These are phyloP conservation scores for Iris macrosiphon DNA, from an alignment of 106 monocot species.

Conservation along the genomic window DNA sequence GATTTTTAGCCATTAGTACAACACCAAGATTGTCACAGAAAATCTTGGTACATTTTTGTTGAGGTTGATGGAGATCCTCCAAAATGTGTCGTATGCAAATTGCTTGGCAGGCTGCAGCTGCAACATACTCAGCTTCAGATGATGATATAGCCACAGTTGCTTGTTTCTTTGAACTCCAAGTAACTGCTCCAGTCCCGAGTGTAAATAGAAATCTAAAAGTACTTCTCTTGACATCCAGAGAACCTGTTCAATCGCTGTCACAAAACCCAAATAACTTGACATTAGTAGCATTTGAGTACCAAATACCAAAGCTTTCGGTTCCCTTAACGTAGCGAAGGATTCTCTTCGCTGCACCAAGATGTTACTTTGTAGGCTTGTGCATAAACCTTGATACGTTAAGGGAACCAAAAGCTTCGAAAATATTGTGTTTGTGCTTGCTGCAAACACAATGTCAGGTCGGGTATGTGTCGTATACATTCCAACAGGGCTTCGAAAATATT, in stretches of 20 bases:
- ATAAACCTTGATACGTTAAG: neutral
- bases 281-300: neutral
- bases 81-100: neutral
- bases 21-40: neutral
- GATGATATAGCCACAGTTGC: neutral
- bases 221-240: neutral
- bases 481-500: too few species aligned
- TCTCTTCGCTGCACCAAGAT: neutral
- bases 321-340: neutral
- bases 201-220: neutral
- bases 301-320: neutral
- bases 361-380: neutral
- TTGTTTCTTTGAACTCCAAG: conserved; percentile 2
- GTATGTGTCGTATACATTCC: too few species aligned
- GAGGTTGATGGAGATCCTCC: neutral
- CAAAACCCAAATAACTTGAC: neutral
- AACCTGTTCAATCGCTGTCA: neutral
- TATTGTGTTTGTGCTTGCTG: too few species aligned
- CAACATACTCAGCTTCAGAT: neutral
- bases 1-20: neutral
- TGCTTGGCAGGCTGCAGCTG: neutral
- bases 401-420: too few species aligned
- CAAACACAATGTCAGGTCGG: too few species aligned
- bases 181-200: neutral
- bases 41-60: neutral